phyloP scores from a whole-genome alignment of 2,329 filamentous ascomycete species.

The Sporothrix curviconia region DNA sequence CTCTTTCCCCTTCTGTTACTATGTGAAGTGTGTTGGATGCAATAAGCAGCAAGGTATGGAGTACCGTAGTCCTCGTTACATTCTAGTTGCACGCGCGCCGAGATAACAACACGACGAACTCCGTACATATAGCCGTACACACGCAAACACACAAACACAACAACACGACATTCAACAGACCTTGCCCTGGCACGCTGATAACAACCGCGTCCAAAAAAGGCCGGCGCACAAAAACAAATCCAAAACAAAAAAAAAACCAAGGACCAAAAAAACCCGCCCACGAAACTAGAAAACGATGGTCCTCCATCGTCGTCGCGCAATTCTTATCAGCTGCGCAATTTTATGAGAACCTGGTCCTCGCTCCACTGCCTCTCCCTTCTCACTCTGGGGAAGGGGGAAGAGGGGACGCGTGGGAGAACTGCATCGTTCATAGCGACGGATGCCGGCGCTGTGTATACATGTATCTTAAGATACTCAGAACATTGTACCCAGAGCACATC shows the following conservation, averaged over 20 bases:
- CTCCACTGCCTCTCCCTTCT: neutral
- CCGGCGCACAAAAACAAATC: constrained; percentile 8
- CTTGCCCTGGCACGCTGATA: neutral
- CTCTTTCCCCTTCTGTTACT: no score
- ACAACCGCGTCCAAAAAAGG: neutral
- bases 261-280: neutral
- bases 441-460: neutral
- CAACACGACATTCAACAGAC: neutral
- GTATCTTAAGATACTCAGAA: no score
- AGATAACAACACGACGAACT: no score
- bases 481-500: no score
- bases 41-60: no score
- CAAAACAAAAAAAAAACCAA: neutral
- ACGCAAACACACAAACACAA: no score
- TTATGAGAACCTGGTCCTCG: neutral
- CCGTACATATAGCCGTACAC: no score
- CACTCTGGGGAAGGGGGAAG: constrained; percentile 6
- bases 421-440: neutral
- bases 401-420: constrained; percentile 8
- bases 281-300: neutral
- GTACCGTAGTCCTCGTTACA: neutral
- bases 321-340: constrained; percentile 11
- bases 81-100: constrained; percentile 4
- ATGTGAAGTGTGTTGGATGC: no score
- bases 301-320: constrained; percentile 1